A percentile compares a stretch with the other conserved stretches of the same genome.
Conservation (phyloP, 2,329 filamentous ascomycete species). For the Cordyceps sp. region DNA sequence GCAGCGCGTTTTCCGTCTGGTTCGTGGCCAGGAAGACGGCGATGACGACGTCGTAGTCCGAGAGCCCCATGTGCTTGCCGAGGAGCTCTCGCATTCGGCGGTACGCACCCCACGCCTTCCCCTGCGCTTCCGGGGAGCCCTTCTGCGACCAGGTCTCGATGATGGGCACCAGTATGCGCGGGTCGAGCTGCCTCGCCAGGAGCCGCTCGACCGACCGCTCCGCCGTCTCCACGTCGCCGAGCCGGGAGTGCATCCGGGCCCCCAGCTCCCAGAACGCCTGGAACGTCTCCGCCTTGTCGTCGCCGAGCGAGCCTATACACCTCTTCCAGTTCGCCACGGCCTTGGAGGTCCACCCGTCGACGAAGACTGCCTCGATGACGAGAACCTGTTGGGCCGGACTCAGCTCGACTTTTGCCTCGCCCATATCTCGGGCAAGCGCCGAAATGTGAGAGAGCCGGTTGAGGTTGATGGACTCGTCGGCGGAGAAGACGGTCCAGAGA, state of each 20-base stretch:
- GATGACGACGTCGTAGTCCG: conserved; percentile 62
- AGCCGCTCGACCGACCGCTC: conserved; percentile 37
- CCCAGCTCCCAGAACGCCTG: conserved; percentile 47
- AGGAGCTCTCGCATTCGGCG: conserved; percentile 44
- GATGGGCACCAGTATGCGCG: conserved; percentile 47
- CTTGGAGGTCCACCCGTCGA: conserved; percentile 39
- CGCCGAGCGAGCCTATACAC: conserved; percentile 33
- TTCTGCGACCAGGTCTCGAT: conserved; percentile 48
- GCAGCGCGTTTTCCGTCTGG: conserved; percentile 49
- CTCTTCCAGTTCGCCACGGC: conserved; percentile 50
- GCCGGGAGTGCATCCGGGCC: conserved; percentile 43
- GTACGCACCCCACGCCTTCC: conserved; percentile 53
- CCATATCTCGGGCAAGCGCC: conserved; percentile 49
- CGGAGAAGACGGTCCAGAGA: conserved; percentile 47
- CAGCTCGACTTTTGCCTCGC: conserved; percentile 36
- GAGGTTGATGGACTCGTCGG: conserved; percentile 29
- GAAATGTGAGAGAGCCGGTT: conserved; percentile 45
- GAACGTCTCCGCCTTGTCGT: conserved; percentile 25
- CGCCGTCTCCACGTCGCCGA: conserved; percentile 41
- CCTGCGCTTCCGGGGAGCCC: conserved; percentile 24
- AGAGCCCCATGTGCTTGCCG: conserved; percentile 43
- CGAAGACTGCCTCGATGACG: conserved; percentile 52
- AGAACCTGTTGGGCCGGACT: conserved; percentile 42
- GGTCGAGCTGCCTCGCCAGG: conserved; percentile 29
- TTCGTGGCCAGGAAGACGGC: conserved; percentile 52